Evolutionary conservation across 2,329 filamentous ascomycete genomes (phyloP), one percentile per base, ranked within the genome.

Genomic region (Exserohilum turcica): DNA sequence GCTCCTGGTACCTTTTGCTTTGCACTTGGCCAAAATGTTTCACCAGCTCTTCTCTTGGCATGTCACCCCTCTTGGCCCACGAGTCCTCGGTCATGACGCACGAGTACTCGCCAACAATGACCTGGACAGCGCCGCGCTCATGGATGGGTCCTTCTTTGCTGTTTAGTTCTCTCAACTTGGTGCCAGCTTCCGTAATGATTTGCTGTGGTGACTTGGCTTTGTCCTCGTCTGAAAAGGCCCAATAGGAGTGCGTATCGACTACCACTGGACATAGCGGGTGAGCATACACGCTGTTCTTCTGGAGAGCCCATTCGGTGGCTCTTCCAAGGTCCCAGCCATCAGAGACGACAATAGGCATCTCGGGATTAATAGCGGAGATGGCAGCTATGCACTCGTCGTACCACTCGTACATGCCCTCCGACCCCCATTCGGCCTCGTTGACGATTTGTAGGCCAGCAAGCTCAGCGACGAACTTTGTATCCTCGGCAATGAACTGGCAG

Each of bases 191-290:
- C 12, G 65, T 56, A 31, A 81, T 80, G 54, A 86, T 82, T 48
- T 84, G 73, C 42, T 79, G 76, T 2, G 84, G 82, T 10, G 77
- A 72, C 56, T 81, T 79, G 8, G 66, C 64, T 60, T 81, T 80
- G 66, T 85, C 80, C 2, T 72, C 74, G 9, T 82, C 79, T n/a
- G 77, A 76, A 64, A 85, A 85, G 33, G 79, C 80, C 76, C 81
- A 86, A 65, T 86, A 86, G 50, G 79, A 77, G 66, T 86, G 84
- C 10, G 82, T 85, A 57, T 86, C 84, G 21, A 86, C 74, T 18
- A 85, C 70, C 6, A 86, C 75, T 0, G 82, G 81, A 43, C 78
- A 79, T 10, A 66, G 65, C 1, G 67, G 59, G 8, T 57, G 56
- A n/a, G 52, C 24, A n/a, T 63, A 51, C 5, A 63, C 64, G 7